Percentiles rank a stretch among this genome's conserved stretches.
These are phyloP conservation scores for Colletotrichum sp. DNA, from an alignment of 2,329 filamentous ascomycete genomes.

Conservation along the genomic window DNA sequence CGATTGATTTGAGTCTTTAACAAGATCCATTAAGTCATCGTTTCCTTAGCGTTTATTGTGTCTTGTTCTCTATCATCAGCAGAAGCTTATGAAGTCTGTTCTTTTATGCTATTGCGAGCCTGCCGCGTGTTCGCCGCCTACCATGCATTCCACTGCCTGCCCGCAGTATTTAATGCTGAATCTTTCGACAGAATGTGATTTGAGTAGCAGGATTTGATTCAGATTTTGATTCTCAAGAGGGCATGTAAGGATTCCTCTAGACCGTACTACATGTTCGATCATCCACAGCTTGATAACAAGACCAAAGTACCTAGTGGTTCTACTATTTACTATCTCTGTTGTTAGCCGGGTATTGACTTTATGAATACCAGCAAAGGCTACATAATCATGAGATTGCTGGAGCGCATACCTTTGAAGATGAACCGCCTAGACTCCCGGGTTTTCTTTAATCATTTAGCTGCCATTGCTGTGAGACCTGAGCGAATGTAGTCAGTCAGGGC, in stretches of 20 bases:
- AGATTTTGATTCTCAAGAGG: neutral
- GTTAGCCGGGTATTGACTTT: neutral
- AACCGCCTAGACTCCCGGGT: neutral
- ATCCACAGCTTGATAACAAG: neutral
- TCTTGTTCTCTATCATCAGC: neutral
- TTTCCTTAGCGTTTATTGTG: neutral
- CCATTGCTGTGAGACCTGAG: neutral
- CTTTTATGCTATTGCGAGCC: rapidly evolving
- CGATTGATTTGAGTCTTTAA: neutral
- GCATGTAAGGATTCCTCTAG: neutral
- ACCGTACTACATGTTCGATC: neutral
- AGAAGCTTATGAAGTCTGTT: rapidly evolving
- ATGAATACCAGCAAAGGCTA: too few relatives aligned
- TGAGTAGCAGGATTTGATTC: too few relatives aligned
- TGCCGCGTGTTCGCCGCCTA: neutral
- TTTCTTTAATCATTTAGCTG: neutral
- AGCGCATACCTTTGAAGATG: too few relatives aligned
- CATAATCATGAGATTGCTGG: too few relatives aligned
- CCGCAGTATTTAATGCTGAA: neutral
- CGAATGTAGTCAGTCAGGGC: too few relatives aligned
- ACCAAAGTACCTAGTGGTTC: neutral
- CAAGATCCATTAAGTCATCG: too few relatives aligned
- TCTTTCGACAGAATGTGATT: too few relatives aligned
- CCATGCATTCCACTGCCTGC: rapidly evolving
- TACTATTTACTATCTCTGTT: neutral